Evolutionary conservation across 208 protist species (phyloP), one percentile per base, ranked within the genome.

Genomic region (Leishmania guyanensis): DNA sequence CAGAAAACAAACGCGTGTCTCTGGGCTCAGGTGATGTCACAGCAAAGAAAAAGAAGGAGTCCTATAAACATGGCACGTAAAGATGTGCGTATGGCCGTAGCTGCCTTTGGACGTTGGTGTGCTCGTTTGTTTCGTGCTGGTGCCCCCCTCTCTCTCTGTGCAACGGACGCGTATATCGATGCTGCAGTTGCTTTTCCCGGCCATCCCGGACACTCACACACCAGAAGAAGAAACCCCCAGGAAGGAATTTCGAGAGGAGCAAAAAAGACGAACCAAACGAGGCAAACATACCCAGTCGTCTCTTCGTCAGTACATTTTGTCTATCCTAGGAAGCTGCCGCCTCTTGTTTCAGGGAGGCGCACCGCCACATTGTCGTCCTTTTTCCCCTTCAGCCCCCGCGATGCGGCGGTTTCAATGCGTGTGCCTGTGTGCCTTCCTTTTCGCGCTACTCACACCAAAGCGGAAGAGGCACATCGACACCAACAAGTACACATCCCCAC

Each of bases 11-110:
- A 53, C 39, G 12, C 26, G 69, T 16, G 29, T 16, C 43, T 29
- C 39, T 20, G 26, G 8, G 36, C 33, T 54, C 39, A 53, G 69
- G n/a, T 16, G 26, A 22, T 43, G n/a, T 0, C 6, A 71, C 9
- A 16, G 8, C 10, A 69, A 20, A 33, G n/a, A 39, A 76, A 76
- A 60, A 39, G 36, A 75, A 75, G 50, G 29, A 33, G 39, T 36
- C 71, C 53, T 78, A 81, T 80, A 78, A 66, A 85, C 77, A 81
- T 62, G 43, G 72, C 9, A 46, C 48, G 51, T 39, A 33, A 26
- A 26, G 22, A 43, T 5, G 53, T 16, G 51, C 33, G 72, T 48
- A 51, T 76, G n/a, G 29, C n/a, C 4, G 51, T 48, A 26, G 29
- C 51, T 60, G n/a, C 48, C 29, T n/a, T n/a, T 76, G 29, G n/a